Evolutionary conservation across 495 filamentous ascomycete genomes (phyloP), one percentile per base, ranked within the genome.

Genomic region (Clohesyomyces aquaticus): DNA sequence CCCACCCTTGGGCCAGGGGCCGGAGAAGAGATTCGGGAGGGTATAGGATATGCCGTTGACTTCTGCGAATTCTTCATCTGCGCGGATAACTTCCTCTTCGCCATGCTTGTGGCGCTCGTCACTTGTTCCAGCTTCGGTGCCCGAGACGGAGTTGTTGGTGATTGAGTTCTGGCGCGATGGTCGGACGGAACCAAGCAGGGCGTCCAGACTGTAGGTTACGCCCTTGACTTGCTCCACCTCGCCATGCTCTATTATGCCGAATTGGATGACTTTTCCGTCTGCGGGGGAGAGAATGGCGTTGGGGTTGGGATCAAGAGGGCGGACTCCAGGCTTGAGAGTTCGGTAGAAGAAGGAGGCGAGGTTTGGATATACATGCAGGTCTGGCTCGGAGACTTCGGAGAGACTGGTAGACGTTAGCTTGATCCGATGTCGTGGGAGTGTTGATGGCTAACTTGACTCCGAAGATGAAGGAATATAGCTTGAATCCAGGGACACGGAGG

Each of bases 181-280:
- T 19, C 76, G 76, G 56, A 77, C 83, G 50, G 85, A 84, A 35
- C 94, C 94, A 3, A 99, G 79, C 0, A 99, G 81, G 0, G 93
- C 91, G 72, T 98, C 94, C 48, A 99, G 81, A 61, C 89, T 94
- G 75, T 99, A 99, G 2, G 92, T 98, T 82, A 98, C 93, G 47
- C 94, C 94, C 75, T 99, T 99, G 41, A 98, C 93, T 74, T 98
- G 94, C 75, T 98, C 94, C n/a, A 99, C 93, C 67, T 96, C 89
- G 27, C 93, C 93, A 51, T 89, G 83, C 66, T 94, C 88, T 58
- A 99, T 96, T 65, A 83, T 87, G 2, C 94, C 94, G 69, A 91
- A 98, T 71, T 98, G 94, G 16, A 99, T 80, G 26, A 99, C 81
- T 51, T 87, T 85, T 9, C 94, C 95, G 75, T 99, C 94, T 14